phyloP scores from a whole-genome alignment of 2,329 filamentous ascomycete species.

The Hymenoscyphus fraxineus region DNA sequence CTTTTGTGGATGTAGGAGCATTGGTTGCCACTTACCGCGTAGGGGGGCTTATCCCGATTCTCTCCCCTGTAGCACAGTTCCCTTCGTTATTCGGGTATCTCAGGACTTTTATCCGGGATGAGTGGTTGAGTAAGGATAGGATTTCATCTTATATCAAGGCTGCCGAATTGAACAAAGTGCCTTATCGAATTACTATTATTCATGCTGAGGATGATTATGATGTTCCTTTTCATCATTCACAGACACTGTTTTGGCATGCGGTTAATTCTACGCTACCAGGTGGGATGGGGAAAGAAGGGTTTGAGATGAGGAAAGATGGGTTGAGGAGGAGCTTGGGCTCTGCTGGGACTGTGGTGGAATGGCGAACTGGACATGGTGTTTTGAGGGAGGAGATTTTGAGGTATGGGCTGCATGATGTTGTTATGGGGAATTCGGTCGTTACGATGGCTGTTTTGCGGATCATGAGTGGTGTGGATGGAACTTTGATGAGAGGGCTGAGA shows the following conservation, averaged over 20 bases:
- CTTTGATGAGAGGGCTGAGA: too few species aligned
- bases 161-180: slow-evolving; percentile 33
- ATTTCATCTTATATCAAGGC: slow-evolving; percentile 43
- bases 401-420: slow-evolving; percentile 53
- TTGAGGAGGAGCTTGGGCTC: slow-evolving; percentile 41
- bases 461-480: background rate
- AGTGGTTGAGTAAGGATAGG: slow-evolving; percentile 49
- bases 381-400: slow-evolving; percentile 54
- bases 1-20: slow-evolving; percentile 52
- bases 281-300: slow-evolving; percentile 41
- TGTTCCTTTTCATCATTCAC: slow-evolving; percentile 69
- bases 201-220: slow-evolving; percentile 79
- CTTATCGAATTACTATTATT: slow-evolving; percentile 60
- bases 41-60: slow-evolving; percentile 63
- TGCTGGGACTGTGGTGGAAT: slow-evolving; percentile 49
- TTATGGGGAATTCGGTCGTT: slow-evolving; percentile 55
- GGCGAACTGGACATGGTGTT: slow-evolving; percentile 43
- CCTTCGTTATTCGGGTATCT: slow-evolving; percentile 45
- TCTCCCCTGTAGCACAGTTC: slow-evolving; percentile 68
- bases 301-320: slow-evolving; percentile 43
- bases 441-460: slow-evolving; percentile 46
- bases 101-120: slow-evolving; percentile 45
- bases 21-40: slow-evolving; percentile 55
- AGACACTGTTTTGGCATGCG: slow-evolving; percentile 58
- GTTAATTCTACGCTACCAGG: slow-evolving; percentile 44